Evolutionary conservation across 176 grass and related monocot species (phyloP).

Genomic region (Phoenix roebelenii): DNA sequence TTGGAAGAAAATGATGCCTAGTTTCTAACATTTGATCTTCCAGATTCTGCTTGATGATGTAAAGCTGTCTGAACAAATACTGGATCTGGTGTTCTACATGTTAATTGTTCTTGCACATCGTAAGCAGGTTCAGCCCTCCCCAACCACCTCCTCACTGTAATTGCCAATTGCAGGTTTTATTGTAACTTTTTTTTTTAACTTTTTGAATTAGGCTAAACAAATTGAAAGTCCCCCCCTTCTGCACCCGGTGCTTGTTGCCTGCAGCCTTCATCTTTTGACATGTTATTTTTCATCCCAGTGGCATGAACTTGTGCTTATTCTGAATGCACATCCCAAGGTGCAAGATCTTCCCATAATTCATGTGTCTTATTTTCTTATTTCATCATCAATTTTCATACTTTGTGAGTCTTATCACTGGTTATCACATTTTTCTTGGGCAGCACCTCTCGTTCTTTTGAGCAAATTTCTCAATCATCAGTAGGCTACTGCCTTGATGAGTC

Average conservation of each 20-base stretch:
- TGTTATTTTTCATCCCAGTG: slow-evolving; percentile 76
- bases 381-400: no score
- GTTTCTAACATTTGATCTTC: slow-evolving; percentile 24
- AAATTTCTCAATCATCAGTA: no score
- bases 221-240: slow-evolving; percentile 46
- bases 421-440: no score
- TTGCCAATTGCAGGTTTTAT: no score
- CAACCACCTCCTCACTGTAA: not conserved
- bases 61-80: slow-evolving; percentile 81
- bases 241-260: slow-evolving; percentile 64
- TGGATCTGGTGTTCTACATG: slow-evolving; percentile 78
- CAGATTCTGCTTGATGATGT: slow-evolving; percentile 86
- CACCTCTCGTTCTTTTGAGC: no score
- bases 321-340: slow-evolving; percentile 94
- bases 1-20: not conserved
- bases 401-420: no score
- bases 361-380: no score
- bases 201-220: slow-evolving; percentile 57
- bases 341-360: not conserved
- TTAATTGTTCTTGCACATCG: slow-evolving; percentile 65
- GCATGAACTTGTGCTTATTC: slow-evolving; percentile 91
- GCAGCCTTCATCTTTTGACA: slow-evolving; percentile 72
- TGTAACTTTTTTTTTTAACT: slow-evolving; percentile 4
- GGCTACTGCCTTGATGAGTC: no score
- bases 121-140: slow-evolving; percentile 48